Evolutionary conservation across 306 rosid genomes (phyloP), one percentile per base, ranked within the genome.

Genomic region (Prinsepia uniflora): DNA sequence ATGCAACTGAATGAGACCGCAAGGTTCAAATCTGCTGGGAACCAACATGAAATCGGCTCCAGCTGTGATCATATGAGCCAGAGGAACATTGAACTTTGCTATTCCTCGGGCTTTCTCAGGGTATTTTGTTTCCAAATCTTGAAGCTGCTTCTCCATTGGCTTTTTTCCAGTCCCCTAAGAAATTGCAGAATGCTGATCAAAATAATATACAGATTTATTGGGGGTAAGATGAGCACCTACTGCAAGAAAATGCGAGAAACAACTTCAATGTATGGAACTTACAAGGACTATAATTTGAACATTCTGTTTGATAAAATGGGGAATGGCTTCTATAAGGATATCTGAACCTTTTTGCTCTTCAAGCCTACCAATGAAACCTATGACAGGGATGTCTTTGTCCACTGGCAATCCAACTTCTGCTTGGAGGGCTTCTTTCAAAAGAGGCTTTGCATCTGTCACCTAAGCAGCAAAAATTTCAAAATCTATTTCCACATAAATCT

Each of bases 281-380:
- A 88, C 97, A 43, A 91, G 92, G 76, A 89, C 92, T 58, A 88
- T 84, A 40, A 91, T 73, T 71, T 88, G 97, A 75, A 88, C 86
- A 68, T 83, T 72, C 76, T 86, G 89, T 65, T 42, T 45, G 49
- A 85, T 82, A 43, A 91, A 86, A 46, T 86, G 82, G 12, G 97
- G 92, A 78, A 91, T 86, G 65, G 97, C 90, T 73, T 68, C 92
- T 39, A 81, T 89, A 54, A 91, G 86, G 82, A 91, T 91, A 77
- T 91, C 97, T 19, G 97, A 91, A 77, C 97, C 97, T 72, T 91
- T 91, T 81, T 91, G 97, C 81, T 91, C 97, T 83, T 91, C 97
- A 72, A 91, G 96, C 80, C 97, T 85, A 46, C 96, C 97, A 18
- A 91, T 84, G 83, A 88, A 86, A 40, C 84, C 89, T 47, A 91